A percentile compares a stretch with the other conserved stretches of the same genome.
phyloP scores from a whole-genome alignment of 2,329 filamentous ascomycete genomes.

The Colletotrichum acutatum region DNA sequence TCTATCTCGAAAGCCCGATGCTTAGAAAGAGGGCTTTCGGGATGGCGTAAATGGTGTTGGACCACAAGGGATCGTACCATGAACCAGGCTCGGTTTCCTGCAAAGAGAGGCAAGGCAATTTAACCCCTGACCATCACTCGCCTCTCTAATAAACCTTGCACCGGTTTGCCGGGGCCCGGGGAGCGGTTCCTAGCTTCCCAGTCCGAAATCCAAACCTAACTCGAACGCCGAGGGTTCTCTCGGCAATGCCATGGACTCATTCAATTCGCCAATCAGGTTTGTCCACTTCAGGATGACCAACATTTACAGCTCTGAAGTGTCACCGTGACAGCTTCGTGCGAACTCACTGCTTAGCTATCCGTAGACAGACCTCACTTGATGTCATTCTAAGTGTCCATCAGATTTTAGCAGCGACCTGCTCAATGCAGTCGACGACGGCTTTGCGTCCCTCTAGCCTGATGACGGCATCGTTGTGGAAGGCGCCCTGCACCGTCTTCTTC shows the following conservation, averaged over 20 bases:
- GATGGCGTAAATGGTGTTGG: not conserved
- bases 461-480: slow-evolving; percentile 68
- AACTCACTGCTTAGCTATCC: not conserved
- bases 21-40: not conserved
- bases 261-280: slow-evolving; percentile 11
- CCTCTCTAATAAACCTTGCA: not conserved
- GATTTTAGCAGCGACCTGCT: slow-evolving; percentile 37
- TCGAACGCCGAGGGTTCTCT: not conserved
- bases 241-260: not conserved
- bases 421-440: slow-evolving; percentile 57
- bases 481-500: slow-evolving; percentile 55
- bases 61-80: not conserved
- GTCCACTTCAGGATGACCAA: not conserved
- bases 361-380: slow-evolving; percentile 20
- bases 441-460: slow-evolving; percentile 56
- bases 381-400: slow-evolving; percentile 1
- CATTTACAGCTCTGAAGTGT: not conserved
- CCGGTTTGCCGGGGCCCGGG: not conserved
- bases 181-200: slow-evolving; percentile 3
- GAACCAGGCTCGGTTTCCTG: not conserved
- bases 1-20: not conserved
- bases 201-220: not conserved
- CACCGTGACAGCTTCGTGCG: not conserved
- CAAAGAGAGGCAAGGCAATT: not conserved
- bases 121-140: slow-evolving; percentile 11